Conservation (phyloP, 2,329 filamentous ascomycete species). For the Mycosphaerella sp. region DNA sequence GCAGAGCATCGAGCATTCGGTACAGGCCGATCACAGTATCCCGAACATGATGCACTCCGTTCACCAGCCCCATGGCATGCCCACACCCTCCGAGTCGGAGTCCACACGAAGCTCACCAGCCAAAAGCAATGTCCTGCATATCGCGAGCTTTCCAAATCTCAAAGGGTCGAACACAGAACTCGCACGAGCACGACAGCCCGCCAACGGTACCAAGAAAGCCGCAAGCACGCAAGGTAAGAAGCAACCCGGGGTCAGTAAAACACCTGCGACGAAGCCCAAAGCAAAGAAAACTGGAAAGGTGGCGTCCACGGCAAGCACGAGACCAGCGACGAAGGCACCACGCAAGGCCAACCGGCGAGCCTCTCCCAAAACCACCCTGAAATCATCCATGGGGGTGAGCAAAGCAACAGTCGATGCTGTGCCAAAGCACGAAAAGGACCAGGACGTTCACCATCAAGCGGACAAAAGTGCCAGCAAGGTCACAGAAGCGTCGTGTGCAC, state of each 20-base stretch:
- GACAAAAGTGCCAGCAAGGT: slow-evolving; percentile 27
- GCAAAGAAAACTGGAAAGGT: slow-evolving; percentile 6
- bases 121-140: slow-evolving; percentile 16
- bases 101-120: slow-evolving; percentile 25
- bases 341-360: slow-evolving; percentile 12
- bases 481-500: slow-evolving; percentile 23
- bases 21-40: slow-evolving; percentile 19
- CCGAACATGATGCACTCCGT: slow-evolving; percentile 16
- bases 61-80: slow-evolving; percentile 17
- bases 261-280: slow-evolving; percentile 19
- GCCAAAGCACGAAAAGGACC: slow-evolving; percentile 16
- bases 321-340: not conserved
- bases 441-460: slow-evolving; percentile 10
- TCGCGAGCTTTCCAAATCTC: slow-evolving; percentile 13
- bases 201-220: slow-evolving; percentile 13
- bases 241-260: slow-evolving; percentile 21
- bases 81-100: slow-evolving; percentile 32
- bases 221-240: slow-evolving; percentile 18
- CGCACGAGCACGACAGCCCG: slow-evolving; percentile 1
- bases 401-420: slow-evolving; percentile 21
- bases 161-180: slow-evolving; percentile 17
- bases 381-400: slow-evolving; percentile 21
- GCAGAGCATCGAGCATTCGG: slow-evolving; percentile 24
- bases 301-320: not conserved
- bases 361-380: slow-evolving; percentile 18